phyloP scores from a whole-genome alignment of 345 rosid genomes.

The Populus euphratica region DNA sequence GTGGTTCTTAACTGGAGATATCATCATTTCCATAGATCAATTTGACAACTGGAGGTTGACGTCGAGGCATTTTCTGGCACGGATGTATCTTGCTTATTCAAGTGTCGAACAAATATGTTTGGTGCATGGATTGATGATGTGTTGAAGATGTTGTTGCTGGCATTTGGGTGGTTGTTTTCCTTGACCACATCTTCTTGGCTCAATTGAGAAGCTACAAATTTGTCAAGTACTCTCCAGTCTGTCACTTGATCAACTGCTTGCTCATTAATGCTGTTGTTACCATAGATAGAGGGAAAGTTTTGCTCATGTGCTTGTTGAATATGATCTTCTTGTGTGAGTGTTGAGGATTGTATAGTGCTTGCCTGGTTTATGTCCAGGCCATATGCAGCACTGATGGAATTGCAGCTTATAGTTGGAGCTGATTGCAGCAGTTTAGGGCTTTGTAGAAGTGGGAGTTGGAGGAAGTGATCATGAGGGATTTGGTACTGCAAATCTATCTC shows the following conservation, averaged over 20 bases:
- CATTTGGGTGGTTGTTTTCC: constrained; percentile 30
- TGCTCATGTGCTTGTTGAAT: constrained; percentile 39
- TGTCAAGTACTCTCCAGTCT: constrained; percentile 95
- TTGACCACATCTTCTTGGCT: constrained; percentile 65
- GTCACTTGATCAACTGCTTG: constrained; percentile 60
- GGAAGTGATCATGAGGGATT: constrained; percentile 49
- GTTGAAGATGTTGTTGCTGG: constrained; percentile 17
- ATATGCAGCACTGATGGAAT: constrained; percentile 35
- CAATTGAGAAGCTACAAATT: constrained; percentile 94
- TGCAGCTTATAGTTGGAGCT: constrained; percentile 37
- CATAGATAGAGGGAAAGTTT: constrained; percentile 26
- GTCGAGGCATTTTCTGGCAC: constrained; percentile 56
- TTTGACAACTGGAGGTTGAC: constrained; percentile 58
- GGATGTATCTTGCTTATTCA: constrained; percentile 34
- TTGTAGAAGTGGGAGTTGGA: constrained; percentile 73
- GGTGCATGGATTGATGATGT: constrained; percentile 36
- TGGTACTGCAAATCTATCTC: constrained; percentile 57
- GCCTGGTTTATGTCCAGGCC: constrained; percentile 41
- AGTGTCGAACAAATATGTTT: constrained; percentile 15
- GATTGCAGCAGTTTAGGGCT: constrained; percentile 63
- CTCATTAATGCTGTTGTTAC: constrained; percentile 30
- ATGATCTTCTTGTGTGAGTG: constrained; percentile 43
- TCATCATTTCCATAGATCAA: constrained; percentile 77
- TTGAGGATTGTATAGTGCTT: constrained; percentile 28
- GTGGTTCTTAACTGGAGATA: not conserved